Evolutionary conservation across 305 asterid genomes (phyloP).

Genomic region (Fraxinus floribunda): DNA sequence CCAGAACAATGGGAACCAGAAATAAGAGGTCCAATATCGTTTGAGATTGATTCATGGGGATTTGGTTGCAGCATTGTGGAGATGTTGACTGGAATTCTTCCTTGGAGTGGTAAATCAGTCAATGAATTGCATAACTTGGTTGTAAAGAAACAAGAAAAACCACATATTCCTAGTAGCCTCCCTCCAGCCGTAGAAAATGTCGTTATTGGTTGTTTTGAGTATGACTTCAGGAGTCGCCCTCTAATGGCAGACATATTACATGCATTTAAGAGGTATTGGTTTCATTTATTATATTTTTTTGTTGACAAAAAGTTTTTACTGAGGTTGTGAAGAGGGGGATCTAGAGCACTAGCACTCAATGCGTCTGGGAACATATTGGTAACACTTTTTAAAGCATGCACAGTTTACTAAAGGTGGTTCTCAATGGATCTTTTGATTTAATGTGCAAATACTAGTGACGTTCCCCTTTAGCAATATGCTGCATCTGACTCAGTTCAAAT

Average conservation of each 20-base stretch:
- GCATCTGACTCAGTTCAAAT: background rate
- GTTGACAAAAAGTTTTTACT: background rate
- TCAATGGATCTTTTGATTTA: background rate
- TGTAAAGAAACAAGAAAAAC: slow-evolving; percentile 53
- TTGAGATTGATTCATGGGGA: slow-evolving; percentile 73
- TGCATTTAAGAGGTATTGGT: slow-evolving; percentile 50
- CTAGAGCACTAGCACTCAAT: background rate
- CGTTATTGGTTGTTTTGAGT: slow-evolving; percentile 57
- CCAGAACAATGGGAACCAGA: slow-evolving; percentile 76
- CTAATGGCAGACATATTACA: slow-evolving; percentile 50
- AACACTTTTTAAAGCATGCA: background rate
- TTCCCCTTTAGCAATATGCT: background rate
- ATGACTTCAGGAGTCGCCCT: slow-evolving; percentile 60
- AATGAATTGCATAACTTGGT: slow-evolving; percentile 44
- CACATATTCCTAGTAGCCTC: slow-evolving; percentile 55
- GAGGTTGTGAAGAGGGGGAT: background rate
- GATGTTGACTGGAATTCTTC: slow-evolving; percentile 58
- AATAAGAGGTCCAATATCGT: slow-evolving; percentile 59
- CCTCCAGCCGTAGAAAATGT: slow-evolving; percentile 49
- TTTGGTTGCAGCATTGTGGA: slow-evolving; percentile 62
- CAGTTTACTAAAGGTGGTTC: background rate
- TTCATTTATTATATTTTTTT: background rate
- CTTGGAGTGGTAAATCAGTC: slow-evolving; percentile 52
- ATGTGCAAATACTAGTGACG: background rate
- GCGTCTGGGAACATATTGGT: background rate